A percentile compares a stretch with the other conserved stretches of the same genome.
Evolutionary conservation across 208 protist species (phyloP).

Genomic region (Leishmania turanica): DNA sequence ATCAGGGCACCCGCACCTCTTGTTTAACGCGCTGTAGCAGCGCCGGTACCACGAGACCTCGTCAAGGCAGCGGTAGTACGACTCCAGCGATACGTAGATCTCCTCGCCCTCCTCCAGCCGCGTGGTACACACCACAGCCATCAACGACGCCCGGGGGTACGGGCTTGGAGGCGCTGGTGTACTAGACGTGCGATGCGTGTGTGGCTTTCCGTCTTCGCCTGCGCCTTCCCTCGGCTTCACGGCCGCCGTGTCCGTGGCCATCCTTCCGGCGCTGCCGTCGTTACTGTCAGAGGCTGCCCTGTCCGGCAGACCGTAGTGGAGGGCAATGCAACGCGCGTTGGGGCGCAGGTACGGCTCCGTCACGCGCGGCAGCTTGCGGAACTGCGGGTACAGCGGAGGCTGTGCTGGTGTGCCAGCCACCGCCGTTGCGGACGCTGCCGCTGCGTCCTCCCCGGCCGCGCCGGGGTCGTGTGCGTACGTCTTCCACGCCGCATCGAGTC

Average conservation of each 20-base stretch:
- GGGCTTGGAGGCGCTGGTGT: background rate
- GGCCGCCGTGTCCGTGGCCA: background rate
- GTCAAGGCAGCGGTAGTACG: slow-evolving; percentile 84
- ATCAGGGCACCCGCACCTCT: slow-evolving; percentile 13
- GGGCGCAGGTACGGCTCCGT: slow-evolving; percentile 38
- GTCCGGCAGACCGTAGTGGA: slow-evolving; percentile 73
- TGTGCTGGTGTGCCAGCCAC: slow-evolving; percentile 1
- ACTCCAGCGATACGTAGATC: slow-evolving; percentile 72
- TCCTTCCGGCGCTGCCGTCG: background rate
- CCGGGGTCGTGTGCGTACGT: background rate
- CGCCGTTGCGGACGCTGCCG: background rate
- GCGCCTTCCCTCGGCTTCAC: too few species aligned
- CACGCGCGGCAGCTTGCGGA: slow-evolving; percentile 23
- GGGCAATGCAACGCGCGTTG: slow-evolving; percentile 81
- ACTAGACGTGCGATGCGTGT: background rate
- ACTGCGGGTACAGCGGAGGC: slow-evolving; percentile 23
- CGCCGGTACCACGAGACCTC: slow-evolving; percentile 72
- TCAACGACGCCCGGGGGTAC: slow-evolving; percentile 62
- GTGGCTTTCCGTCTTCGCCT: background rate
- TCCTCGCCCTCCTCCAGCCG: slow-evolving; percentile 48
- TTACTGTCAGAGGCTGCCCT: background rate
- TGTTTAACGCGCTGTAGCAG: slow-evolving; percentile 36
- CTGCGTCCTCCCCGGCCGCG: background rate
- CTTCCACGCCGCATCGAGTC: slow-evolving; percentile 17
- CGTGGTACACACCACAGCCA: slow-evolving; percentile 68